These are phyloP conservation scores for Dictyostelium brefeldianum DNA, from an alignment of 78 protist genomes.

Conservation along the genomic window DNA sequence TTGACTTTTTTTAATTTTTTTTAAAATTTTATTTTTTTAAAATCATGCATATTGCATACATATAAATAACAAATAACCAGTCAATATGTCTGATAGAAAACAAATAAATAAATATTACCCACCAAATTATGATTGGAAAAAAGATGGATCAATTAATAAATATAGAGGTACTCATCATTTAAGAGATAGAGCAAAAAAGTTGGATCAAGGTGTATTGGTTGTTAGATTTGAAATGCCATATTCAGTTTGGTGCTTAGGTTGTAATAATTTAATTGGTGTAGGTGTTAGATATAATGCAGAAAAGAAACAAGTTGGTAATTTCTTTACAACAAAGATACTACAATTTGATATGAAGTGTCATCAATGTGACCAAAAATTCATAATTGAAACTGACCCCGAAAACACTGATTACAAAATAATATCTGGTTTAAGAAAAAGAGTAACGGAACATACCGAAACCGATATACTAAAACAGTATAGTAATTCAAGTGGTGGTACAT, in stretches of 20 bases:
- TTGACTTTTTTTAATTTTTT: neutral
- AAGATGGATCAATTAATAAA: conserved; percentile 85
- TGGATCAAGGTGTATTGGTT: conserved; percentile 84
- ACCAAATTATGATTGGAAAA: conserved; percentile 89
- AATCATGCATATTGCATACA: neutral
- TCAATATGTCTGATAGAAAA: conserved; percentile 37
- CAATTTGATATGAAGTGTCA: conserved; percentile 89
- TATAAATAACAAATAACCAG: neutral
- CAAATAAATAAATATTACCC: conserved; percentile 91
- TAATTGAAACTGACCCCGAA: conserved; percentile 91
- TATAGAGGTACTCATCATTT: conserved; percentile 86
- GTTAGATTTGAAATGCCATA: conserved; percentile 95
- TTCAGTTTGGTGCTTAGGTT: conserved; percentile 86
- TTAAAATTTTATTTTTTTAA: neutral
- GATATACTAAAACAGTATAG: neutral
- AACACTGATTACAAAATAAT: conserved; percentile 68
- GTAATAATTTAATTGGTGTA: conserved; percentile 88
- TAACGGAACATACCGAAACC: neutral
- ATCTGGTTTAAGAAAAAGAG: conserved; percentile 59
- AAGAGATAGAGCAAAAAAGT: conserved; percentile 86
- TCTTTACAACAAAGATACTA: conserved; percentile 85
- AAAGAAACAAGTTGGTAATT: conserved; percentile 90
- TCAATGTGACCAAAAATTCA: conserved; percentile 73
- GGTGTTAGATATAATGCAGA: conserved; percentile 96
- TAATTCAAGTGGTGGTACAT: neutral